Conservation (phyloP, 2,329 filamentous ascomycete genomes). For the Rutstroemia sp. region DNA sequence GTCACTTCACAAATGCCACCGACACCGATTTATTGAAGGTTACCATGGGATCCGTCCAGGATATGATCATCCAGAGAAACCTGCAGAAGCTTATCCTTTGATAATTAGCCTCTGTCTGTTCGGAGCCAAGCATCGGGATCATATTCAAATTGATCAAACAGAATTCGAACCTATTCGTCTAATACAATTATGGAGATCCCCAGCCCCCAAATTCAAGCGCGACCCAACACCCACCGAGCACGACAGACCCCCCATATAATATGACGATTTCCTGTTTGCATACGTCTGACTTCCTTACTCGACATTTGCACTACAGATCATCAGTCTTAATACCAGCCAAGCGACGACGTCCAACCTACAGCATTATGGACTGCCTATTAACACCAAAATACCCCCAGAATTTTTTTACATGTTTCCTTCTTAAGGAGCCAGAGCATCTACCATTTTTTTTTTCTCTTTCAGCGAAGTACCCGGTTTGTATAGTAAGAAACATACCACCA, state of each 20-base stretch:
- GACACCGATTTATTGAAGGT: slow-evolving; percentile 73
- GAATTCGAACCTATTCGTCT: background rate
- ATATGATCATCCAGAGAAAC: slow-evolving; percentile 82
- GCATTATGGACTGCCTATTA: background rate
- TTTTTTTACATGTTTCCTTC: background rate
- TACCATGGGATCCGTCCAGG: slow-evolving; percentile 78
- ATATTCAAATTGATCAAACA: background rate
- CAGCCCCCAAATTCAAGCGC: background rate
- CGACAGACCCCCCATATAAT: slow-evolving; percentile 3
- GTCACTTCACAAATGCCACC: slow-evolving; percentile 52
- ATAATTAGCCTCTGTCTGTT: slow-evolving; percentile 21
- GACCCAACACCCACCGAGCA: background rate
- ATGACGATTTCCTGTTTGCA: background rate
- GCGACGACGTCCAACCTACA: background rate
- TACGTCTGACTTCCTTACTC: background rate
- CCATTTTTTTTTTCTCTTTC: background rate
- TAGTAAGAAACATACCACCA: slow-evolving; percentile 2
- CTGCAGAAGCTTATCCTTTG: slow-evolving; percentile 70
- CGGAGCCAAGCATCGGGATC: slow-evolving; percentile 5
- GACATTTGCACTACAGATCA: background rate
- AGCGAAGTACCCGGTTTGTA: background rate
- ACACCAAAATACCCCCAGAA: slow-evolving; percentile 2
- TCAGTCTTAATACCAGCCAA: background rate
- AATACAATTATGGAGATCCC: background rate
- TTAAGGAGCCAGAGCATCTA: background rate